phyloP scores from a whole-genome alignment of 164 flowering plant genomes.

The Berberis vulgaris region DNA sequence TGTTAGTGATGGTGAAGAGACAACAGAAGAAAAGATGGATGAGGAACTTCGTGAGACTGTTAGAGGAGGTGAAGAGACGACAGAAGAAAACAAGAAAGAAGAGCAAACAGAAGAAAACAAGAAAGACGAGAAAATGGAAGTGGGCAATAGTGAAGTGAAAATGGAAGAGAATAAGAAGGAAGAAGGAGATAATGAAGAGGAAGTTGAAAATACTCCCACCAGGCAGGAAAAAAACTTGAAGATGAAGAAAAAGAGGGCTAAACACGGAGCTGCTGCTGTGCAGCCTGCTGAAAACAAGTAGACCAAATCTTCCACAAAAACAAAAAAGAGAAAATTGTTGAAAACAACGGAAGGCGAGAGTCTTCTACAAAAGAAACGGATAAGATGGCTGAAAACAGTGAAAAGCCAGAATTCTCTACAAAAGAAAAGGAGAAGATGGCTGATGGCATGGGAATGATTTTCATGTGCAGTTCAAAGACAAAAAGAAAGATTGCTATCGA shows the following conservation, averaged over 20 bases:
- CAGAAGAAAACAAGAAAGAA: neutral
- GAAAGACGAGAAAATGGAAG: too few relatives aligned
- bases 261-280: neutral
- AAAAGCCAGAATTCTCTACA: neutral
- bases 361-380: neutral
- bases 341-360: neutral
- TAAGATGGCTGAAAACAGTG: neutral
- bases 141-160: constrained; percentile 1
- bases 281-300: constrained; percentile 8
- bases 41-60: neutral
- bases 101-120: neutral
- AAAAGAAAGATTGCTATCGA: constrained; percentile 42
- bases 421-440: constrained; percentile 21
- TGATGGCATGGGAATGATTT: constrained; percentile 44
- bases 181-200: constrained; percentile 8
- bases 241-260: constrained; percentile 6
- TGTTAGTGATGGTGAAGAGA: too few relatives aligned
- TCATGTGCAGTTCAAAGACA: constrained; percentile 57
- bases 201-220: constrained; percentile 1
- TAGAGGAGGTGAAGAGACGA: too few relatives aligned
- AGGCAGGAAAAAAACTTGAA: constrained; percentile 4
- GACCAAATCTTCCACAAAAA: constrained; percentile 22
- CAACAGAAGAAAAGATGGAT: neutral
- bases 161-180: constrained; percentile 2
- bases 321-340: neutral